Conservation (phyloP, 495 filamentous ascomycete species). For the Thozetella sp. region DNA sequence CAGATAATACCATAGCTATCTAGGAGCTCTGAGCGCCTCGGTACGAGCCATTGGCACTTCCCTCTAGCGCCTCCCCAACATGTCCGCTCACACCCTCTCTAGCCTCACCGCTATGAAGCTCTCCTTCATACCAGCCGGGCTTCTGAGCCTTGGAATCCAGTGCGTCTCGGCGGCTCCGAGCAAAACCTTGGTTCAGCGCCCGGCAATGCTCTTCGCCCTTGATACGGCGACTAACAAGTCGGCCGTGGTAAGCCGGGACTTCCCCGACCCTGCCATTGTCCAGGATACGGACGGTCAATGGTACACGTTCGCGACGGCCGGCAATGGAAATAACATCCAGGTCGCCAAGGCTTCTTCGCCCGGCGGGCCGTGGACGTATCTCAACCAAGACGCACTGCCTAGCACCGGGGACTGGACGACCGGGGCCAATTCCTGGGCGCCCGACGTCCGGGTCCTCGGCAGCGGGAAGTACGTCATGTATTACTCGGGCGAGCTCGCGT, state of each 20-base stretch:
- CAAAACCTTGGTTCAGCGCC: background rate
- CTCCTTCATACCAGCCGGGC: background rate
- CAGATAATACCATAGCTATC: too few species aligned
- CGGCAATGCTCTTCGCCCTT: background rate
- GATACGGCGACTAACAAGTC: background rate
- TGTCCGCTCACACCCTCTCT: background rate
- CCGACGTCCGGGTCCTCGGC: conserved; percentile 37
- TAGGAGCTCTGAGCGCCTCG: too few species aligned
- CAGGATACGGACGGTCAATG: conserved; percentile 26
- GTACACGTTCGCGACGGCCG: conserved; percentile 39
- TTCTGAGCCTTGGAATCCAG: background rate
- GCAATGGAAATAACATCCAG: conserved; percentile 30
- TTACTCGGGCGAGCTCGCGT: conserved; percentile 51
- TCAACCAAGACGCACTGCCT: conserved; percentile 27
- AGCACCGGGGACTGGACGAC: conserved; percentile 26
- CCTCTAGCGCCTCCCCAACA: background rate
- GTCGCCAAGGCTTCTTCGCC: conserved; percentile 24
- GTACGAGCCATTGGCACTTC: background rate
- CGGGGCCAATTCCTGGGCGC: conserved; percentile 46
- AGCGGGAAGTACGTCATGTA: conserved; percentile 58
- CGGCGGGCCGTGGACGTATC: conserved; percentile 25
- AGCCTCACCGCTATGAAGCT: background rate
- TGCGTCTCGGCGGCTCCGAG: background rate
- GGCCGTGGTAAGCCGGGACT: conserved; percentile 19
- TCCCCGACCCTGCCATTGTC: conserved; percentile 36